Conservation (phyloP, 805 yeast species). For the Priceomyces castillae region DNA sequence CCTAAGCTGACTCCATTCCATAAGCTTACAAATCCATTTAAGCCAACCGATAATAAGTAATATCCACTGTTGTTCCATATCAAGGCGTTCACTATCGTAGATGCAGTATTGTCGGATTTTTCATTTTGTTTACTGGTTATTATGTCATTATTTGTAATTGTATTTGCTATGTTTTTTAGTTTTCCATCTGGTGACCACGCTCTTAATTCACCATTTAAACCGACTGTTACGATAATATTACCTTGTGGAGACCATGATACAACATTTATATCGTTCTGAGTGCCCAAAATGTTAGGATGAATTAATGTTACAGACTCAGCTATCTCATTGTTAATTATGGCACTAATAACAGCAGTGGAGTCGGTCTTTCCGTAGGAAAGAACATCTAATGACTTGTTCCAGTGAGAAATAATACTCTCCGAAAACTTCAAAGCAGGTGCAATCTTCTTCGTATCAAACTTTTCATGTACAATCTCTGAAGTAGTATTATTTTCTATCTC, state of each 20-base stretch:
- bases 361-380: constrained; percentile 56
- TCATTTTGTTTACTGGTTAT: background rate
- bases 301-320: constrained; percentile 28
- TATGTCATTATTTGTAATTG: constrained; percentile 9
- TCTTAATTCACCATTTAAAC: constrained; percentile 68
- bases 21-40: constrained; percentile 37
- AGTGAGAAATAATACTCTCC: constrained; percentile 46
- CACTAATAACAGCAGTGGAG: constrained; percentile 46
- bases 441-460: constrained; percentile 34
- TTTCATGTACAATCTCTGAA: background rate
- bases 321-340: constrained; percentile 26
- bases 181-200: constrained; percentile 77
- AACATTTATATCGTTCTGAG: constrained; percentile 26
- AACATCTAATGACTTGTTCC: constrained; percentile 54
- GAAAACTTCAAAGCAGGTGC: constrained; percentile 37
- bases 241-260: constrained; percentile 71
- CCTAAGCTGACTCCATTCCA: constrained; percentile 60
- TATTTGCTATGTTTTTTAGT: constrained; percentile 46
- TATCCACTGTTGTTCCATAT: constrained; percentile 61
- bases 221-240: constrained; percentile 56
- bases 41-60: constrained; percentile 59
- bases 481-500: background rate
- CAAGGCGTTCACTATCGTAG: constrained; percentile 46
- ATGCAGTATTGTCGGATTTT: background rate
- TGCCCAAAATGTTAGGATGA: constrained; percentile 25